Evolutionary conservation across 2,329 filamentous ascomycete genomes (phyloP), one percentile per base, ranked within the genome.

Genomic region (Pseudocercospora pini-densiflorae): DNA sequence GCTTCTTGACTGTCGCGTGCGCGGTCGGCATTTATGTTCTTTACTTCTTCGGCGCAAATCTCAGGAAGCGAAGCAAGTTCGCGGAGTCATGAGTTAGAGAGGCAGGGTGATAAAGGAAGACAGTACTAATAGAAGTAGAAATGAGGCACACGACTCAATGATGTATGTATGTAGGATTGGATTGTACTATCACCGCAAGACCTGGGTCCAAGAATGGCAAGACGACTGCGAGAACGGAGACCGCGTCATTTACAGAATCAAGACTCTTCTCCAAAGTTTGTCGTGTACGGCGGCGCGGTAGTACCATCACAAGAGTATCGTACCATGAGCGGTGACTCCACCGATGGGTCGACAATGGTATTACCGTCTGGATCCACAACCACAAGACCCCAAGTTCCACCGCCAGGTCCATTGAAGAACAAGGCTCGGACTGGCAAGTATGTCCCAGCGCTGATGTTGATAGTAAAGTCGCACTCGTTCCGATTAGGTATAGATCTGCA

Each of bases 261-360:
- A 24, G 59, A 4, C 33, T 68, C 61, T 33, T 61, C 19, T 19
- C 66, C 66, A 59, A 65, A 66, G 5, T 21, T 14, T 23, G 47
- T 23, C 6, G 45, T 14, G 36, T 49, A 66, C 33, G 21, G n/a
- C 59, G 60, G 54, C 6, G 66, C 66, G 3, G 59, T 60, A 5
- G 51, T 60, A 21, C 45, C 47, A 60, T 68, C 66, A 21, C 66
- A 68, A 40, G 66, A 68, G 21, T 59, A 62, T 23, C 58, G n/a
- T 1, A 68, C 59, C 33, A 68, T 51, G 23, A 63, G 65, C 45
- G 66, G 66, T 31, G 63, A 65, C 3, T 53, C 43, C 5, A 8
- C 12, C 5, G 43, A 45, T 16, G 43, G 43, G 8, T 45, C 43
- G 43, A 45, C 43, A 21, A 45, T 16, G 2, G 14, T 16, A 5